These are phyloP conservation scores for Canavalia gladiata DNA, from an alignment of 306 rosid genomes.

Conservation along the genomic window DNA sequence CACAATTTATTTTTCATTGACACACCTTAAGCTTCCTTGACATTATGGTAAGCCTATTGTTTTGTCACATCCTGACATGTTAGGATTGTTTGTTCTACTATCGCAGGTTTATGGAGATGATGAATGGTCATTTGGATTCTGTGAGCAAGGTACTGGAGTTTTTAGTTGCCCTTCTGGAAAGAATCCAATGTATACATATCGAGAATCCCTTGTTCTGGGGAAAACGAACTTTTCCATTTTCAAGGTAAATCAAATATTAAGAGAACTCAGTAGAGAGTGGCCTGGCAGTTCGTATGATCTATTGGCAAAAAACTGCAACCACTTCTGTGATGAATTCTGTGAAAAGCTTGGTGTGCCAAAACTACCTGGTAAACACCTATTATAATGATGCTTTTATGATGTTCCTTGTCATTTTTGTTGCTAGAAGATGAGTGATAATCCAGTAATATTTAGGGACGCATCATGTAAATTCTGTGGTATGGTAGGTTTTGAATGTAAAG, in stretches of 20 bases:
- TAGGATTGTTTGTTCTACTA: slow-evolving; percentile 38
- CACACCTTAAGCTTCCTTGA: not conserved
- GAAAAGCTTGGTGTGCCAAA: slow-evolving; percentile 87
- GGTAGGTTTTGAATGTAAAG: slow-evolving; percentile 12
- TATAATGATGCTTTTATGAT: slow-evolving; percentile 9
- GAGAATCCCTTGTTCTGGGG: slow-evolving; percentile 83
- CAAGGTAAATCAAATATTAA: slow-evolving; percentile 87
- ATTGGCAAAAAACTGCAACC: slow-evolving; percentile 95
- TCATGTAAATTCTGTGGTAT: slow-evolving; percentile 14
- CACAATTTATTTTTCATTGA: slow-evolving; percentile 1
- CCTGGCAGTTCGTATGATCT: slow-evolving; percentile 90
- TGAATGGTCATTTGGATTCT: slow-evolving; percentile 99
- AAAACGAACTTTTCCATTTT: slow-evolving; percentile 70
- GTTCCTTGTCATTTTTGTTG: slow-evolving; percentile 5
- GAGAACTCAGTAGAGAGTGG: slow-evolving; percentile 99
- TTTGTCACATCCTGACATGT: slow-evolving; percentile 29
- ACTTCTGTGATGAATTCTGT: slow-evolving; percentile 95
- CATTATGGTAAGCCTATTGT: not conserved
- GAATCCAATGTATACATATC: slow-evolving; percentile 96
- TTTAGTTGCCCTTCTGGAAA: slow-evolving; percentile 91
- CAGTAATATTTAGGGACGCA: not conserved
- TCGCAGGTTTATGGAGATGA: slow-evolving; percentile 87
- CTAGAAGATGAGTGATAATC: not conserved
- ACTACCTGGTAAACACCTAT: slow-evolving; percentile 82
- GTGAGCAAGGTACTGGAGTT: slow-evolving; percentile 97